Conservation (phyloP, 2,329 filamentous ascomycete species). For the Aspergillus aculeatinus region DNA sequence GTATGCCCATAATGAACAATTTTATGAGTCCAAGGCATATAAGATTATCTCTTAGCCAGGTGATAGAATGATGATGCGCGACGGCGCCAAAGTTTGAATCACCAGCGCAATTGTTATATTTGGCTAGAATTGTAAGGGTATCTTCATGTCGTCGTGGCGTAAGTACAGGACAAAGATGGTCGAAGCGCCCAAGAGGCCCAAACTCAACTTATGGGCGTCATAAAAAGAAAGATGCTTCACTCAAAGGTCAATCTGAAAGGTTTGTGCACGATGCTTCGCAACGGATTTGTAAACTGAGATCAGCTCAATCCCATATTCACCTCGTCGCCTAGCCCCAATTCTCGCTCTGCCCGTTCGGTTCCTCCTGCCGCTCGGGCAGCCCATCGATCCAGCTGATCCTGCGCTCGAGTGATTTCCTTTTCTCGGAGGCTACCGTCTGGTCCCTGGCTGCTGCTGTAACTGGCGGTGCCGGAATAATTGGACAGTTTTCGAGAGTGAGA, state of each 20-base stretch:
- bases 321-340: slow-evolving; percentile 81
- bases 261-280: neutral
- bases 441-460: slow-evolving; percentile 18
- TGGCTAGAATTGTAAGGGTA: neutral
- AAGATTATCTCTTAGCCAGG: neutral
- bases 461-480: slow-evolving; percentile 22
- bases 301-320: slow-evolving; percentile 78
- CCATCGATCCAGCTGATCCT: slow-evolving; percentile 53
- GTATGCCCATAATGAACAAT: neutral
- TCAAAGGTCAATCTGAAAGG: slow-evolving; percentile 1
- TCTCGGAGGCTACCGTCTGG: slow-evolving; percentile 36
- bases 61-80: neutral
- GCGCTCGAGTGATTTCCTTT: slow-evolving; percentile 38
- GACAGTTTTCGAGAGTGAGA: slow-evolving; percentile 29
- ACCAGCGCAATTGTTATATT: neutral
- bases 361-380: slow-evolving; percentile 55
- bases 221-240: neutral
- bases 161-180: neutral
- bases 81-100: neutral
- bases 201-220: neutral
- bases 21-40: neutral
- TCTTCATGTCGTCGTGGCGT: slow-evolving; percentile 5
- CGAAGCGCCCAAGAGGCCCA: neutral
- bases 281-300: slow-evolving; percentile 16
- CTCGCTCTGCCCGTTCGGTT: slow-evolving; percentile 52